A percentile compares a stretch with the other conserved stretches of the same genome.
Conservation (phyloP, 768 basidiomycete genomes). For the Leccinum incarnatum region DNA sequence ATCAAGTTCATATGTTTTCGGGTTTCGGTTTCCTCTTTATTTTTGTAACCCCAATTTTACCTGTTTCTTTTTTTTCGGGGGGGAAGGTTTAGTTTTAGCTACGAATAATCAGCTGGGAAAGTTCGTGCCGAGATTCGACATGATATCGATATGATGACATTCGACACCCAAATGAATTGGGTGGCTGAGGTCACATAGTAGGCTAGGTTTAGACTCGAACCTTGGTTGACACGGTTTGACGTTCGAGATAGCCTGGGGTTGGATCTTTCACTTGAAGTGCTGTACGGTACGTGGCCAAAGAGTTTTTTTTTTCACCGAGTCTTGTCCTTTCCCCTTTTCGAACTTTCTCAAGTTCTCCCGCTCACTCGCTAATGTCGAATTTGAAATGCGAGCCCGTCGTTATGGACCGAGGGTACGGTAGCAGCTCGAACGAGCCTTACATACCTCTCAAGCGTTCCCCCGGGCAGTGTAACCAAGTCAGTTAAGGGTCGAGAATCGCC, state of each 20-base stretch:
- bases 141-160: not conserved
- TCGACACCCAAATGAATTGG: not conserved
- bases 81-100: not conserved
- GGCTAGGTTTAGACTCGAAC: not conserved
- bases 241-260: not conserved
- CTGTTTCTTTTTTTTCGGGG: not conserved
- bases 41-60: not conserved
- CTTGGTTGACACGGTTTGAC: not conserved
- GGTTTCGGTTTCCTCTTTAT: not conserved
- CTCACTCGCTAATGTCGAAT: not conserved
- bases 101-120: not conserved
- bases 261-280: not conserved
- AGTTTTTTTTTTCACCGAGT: not conserved
- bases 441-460: not conserved
- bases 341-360: not conserved
- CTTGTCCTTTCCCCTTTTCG: not conserved
- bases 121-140: not conserved
- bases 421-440: not conserved
- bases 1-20: not conserved
- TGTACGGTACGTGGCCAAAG: not conserved
- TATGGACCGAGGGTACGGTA: not conserved
- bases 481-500: constrained; percentile 2
- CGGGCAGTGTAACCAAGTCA: not conserved
- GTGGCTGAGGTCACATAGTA: not conserved
- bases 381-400: constrained; percentile 4